phyloP scores from a whole-genome alignment of 2,329 filamentous ascomycete species.

The Leptographium galeiforme region DNA sequence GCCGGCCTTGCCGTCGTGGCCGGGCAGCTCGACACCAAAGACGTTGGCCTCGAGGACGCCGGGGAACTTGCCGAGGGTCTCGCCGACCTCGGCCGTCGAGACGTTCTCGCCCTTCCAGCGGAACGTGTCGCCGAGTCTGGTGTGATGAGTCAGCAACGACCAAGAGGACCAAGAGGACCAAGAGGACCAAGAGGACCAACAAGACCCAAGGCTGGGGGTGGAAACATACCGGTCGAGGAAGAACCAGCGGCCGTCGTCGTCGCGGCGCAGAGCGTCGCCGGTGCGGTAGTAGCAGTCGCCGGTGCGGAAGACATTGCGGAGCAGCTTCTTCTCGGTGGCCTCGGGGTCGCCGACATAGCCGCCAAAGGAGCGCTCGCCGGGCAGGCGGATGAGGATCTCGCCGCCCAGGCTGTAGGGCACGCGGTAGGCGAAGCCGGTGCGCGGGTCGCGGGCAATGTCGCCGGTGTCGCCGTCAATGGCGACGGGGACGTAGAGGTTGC shows the following conservation, averaged over 20 bases:
- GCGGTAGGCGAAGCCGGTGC: constrained; percentile 53
- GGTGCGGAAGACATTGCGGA: constrained; percentile 49
- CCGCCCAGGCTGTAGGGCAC: constrained; percentile 54
- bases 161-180: too few species aligned
- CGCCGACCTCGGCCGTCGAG: constrained; percentile 66
- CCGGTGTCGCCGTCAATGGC: constrained; percentile 55
- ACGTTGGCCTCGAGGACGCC: constrained; percentile 68
- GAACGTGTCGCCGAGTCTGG: constrained; percentile 56
- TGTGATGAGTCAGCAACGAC: constrained; percentile 1
- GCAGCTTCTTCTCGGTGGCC: constrained; percentile 54
- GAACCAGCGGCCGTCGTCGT: constrained; percentile 52
- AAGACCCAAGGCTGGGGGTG: too few species aligned
- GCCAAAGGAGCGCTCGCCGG: constrained; percentile 43
- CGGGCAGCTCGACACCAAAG: constrained; percentile 66
- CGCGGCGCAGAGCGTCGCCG: constrained; percentile 51
- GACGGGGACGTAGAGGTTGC: constrained; percentile 49
- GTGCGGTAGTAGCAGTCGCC: constrained; percentile 57
- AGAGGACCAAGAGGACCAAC: too few species aligned
- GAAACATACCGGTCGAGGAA: constrained; percentile 44
- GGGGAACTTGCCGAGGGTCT: constrained; percentile 54
- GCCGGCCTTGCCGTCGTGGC: constrained; percentile 73
- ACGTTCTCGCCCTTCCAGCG: constrained; percentile 77
- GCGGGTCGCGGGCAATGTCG: constrained; percentile 50
- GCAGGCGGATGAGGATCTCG: constrained; percentile 58
- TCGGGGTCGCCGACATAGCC: constrained; percentile 58